Percentiles rank a stretch among this genome's conserved stretches.
These are phyloP conservation scores for Malus asiatica DNA, from an alignment of 306 rosid species.

Conservation along the genomic window DNA sequence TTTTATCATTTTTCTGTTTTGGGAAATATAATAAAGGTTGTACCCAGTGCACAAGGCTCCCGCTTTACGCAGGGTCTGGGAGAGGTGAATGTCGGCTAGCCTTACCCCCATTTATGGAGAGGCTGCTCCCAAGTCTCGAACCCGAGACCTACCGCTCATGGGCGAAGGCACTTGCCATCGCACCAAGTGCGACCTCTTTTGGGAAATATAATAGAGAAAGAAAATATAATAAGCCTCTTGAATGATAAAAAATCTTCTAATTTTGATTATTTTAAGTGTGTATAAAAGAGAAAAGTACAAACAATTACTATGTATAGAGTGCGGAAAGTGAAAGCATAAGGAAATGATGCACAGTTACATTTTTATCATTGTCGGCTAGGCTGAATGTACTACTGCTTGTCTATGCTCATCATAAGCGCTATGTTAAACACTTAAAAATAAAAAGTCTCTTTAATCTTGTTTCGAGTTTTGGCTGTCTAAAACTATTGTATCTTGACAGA, in stretches of 20 bases:
- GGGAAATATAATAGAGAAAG: background rate
- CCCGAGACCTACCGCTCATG: too few species aligned
- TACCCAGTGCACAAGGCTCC: too few species aligned
- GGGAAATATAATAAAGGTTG: background rate
- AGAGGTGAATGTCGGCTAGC: too few species aligned
- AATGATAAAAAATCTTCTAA: background rate
- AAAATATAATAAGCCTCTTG: background rate
- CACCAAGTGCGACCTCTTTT: too few species aligned
- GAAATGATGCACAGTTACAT: background rate
- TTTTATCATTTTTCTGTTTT: background rate
- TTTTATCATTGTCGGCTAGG: background rate
- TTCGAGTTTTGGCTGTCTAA: slow-evolving; percentile 1
- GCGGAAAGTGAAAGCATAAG: background rate
- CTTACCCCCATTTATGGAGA: too few species aligned
- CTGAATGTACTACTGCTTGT: background rate
- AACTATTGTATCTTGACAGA: slow-evolving; percentile 30
- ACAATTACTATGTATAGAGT: background rate
- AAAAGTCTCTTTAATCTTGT: background rate
- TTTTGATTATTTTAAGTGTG: background rate
- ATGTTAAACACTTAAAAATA: background rate
- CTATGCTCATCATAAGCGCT: background rate
- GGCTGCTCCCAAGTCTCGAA: too few species aligned
- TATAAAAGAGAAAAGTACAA: background rate
- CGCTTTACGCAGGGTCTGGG: too few species aligned
- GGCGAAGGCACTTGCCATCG: too few species aligned